A percentile compares a stretch with the other conserved stretches of the same genome.
Evolutionary conservation across 192 early-diverging fungal species (phyloP).

Genomic region (Paraglomus occultum): DNA sequence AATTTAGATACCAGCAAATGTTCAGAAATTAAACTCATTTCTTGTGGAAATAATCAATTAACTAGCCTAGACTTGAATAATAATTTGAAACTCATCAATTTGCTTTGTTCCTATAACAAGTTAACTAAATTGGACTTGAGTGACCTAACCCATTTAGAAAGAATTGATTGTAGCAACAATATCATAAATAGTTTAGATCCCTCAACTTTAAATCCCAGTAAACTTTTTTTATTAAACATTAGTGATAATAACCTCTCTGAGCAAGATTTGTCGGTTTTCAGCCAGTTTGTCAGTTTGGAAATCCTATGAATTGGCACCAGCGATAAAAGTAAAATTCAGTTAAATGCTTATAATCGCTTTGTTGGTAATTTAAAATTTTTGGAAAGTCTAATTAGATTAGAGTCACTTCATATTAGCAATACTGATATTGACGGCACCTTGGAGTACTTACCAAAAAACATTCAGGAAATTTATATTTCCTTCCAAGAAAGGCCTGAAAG

Average conservation of each 20-base stretch:
- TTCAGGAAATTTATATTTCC: neutral
- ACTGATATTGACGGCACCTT: neutral
- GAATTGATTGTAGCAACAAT: neutral
- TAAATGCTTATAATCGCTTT: constrained; percentile 3
- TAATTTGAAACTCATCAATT: too few species aligned
- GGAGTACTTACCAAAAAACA: neutral
- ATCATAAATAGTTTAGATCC: neutral
- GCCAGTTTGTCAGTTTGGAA: neutral
- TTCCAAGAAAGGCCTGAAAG: neutral
- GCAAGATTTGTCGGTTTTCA: neutral
- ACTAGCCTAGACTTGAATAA: too few species aligned
- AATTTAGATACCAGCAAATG: too few species aligned
- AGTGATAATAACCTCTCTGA: constrained; percentile 2
- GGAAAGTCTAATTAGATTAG: neutral
- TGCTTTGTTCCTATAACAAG: too few species aligned
- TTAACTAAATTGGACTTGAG: too few species aligned
- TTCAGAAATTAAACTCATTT: too few species aligned
- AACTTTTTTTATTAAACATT: neutral
- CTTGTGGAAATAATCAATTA: too few species aligned
- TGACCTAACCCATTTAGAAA: too few species aligned
- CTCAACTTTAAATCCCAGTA: neutral
- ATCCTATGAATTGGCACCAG: neutral
- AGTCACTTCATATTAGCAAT: neutral
- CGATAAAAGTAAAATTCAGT: constrained; percentile 2
- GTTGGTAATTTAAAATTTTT: neutral